Evolutionary conservation across 345 rosid species (phyloP).

Genomic region (Populus simonii): DNA sequence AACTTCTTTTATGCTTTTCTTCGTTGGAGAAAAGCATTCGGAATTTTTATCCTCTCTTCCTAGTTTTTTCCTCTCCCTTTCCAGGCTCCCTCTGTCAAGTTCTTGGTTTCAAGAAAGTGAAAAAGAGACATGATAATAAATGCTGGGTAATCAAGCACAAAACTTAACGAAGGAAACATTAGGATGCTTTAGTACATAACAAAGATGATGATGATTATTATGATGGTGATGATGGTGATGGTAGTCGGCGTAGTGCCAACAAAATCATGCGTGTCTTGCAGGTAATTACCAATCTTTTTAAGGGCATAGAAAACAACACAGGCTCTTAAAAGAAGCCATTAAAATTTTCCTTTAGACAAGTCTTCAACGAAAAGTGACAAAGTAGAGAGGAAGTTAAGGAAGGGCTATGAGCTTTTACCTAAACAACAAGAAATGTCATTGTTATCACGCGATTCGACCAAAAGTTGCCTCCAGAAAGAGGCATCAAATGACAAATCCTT

Average conservation of each 20-base stretch:
- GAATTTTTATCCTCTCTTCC: not conserved
- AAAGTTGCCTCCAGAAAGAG: slow-evolving; percentile 33
- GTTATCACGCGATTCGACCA: slow-evolving; percentile 40
- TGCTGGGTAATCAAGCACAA: not conserved
- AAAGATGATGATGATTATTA: not conserved
- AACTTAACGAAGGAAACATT: not conserved
- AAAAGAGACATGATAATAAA: not conserved
- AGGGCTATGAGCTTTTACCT: slow-evolving; percentile 22
- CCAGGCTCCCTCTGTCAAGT: not conserved
- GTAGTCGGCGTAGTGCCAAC: not conserved
- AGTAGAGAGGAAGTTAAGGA: not conserved
- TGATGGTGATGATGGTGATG: not conserved
- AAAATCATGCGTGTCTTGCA: not conserved
- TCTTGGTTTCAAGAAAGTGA: not conserved
- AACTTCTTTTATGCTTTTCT: not conserved
- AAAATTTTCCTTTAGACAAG: not conserved
- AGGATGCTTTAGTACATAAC: not conserved
- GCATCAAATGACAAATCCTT: not conserved
- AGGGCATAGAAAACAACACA: not conserved
- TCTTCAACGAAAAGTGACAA: slow-evolving; percentile 1
- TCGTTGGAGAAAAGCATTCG: not conserved
- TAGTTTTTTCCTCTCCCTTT: not conserved
- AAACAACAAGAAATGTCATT: slow-evolving; percentile 39
- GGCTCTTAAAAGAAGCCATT: not conserved
- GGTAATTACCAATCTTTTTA: not conserved